Percentiles rank a stretch among this genome's conserved stretches.
These are phyloP conservation scores for Cercospora zeina DNA, from an alignment of 2,329 filamentous ascomycete species.

Conservation along the genomic window DNA sequence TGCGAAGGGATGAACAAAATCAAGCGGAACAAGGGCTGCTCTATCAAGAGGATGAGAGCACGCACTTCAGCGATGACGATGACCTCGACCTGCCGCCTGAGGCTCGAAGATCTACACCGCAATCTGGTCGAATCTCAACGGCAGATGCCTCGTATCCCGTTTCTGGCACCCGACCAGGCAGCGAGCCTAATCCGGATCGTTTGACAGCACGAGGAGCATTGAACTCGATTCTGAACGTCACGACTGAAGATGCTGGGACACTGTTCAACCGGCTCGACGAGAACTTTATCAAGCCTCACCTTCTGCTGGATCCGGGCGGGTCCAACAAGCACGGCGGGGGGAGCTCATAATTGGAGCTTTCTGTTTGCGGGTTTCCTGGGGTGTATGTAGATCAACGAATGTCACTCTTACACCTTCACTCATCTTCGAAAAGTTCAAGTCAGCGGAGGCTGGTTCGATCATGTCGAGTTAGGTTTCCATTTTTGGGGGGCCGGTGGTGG, in stretches of 20 bases:
- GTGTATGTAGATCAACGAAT: conserved; percentile 14
- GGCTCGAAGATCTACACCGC: conserved; percentile 49
- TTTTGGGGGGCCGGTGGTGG: too few relatives aligned
- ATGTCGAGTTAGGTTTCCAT: too few relatives aligned
- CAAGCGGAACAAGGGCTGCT: conserved; percentile 58
- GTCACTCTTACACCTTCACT: background rate
- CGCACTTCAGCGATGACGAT: conserved; percentile 44
- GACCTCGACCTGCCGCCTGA: conserved; percentile 63
- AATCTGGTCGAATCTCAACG: conserved; percentile 24
- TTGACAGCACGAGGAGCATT: conserved; percentile 75
- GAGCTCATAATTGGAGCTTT: conserved; percentile 4
- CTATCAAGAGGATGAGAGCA: conserved; percentile 47
- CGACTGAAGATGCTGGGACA: conserved; percentile 82
- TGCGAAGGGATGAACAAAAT: conserved; percentile 44
- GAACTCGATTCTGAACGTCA: conserved; percentile 72
- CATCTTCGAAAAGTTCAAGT: background rate
- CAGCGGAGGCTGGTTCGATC: too few relatives aligned
- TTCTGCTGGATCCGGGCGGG: conserved; percentile 70
- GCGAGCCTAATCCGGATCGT: conserved; percentile 28
- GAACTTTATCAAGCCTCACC: conserved; percentile 88
- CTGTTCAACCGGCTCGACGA: conserved; percentile 93
- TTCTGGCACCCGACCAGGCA: conserved; percentile 38
- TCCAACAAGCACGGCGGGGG: conserved; percentile 22
- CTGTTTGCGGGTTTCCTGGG: background rate
- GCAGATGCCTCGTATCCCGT: conserved; percentile 43